phyloP scores from a whole-genome alignment of 148 eudicot species.

The Fagopyrum homotropicum region DNA sequence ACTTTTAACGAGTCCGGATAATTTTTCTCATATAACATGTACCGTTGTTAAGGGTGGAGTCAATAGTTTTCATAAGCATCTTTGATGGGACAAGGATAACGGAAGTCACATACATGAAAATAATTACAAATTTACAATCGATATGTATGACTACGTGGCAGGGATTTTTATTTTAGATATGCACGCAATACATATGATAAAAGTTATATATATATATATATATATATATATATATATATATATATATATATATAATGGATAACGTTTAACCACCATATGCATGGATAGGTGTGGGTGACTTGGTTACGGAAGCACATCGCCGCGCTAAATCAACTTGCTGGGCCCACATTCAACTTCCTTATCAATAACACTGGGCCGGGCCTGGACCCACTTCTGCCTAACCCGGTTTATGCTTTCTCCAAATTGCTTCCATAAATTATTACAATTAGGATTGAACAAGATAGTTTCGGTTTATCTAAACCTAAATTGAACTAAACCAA shows the following conservation, averaged over 20 bases:
- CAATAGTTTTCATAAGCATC: too few relatives aligned
- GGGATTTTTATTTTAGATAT: background rate
- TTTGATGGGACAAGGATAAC: constrained; percentile 9
- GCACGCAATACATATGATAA: background rate
- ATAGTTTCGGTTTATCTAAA: too few relatives aligned
- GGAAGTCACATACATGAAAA: background rate
- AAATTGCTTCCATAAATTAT: background rate
- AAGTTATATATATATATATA: background rate
- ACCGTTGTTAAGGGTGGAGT: too few relatives aligned
- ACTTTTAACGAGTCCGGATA: too few relatives aligned
- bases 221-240: too few relatives aligned
- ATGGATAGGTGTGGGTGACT: too few relatives aligned
- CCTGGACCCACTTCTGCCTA: constrained; percentile 8
- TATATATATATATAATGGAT: background rate
- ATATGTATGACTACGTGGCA: constrained; percentile 10
- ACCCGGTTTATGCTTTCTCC: background rate
- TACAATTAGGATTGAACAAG: background rate
- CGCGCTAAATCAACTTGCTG: background rate
- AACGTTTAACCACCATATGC: background rate
- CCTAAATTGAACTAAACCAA: too few relatives aligned
- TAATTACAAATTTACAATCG: background rate
- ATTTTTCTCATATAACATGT: too few relatives aligned
- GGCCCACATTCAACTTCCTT: background rate
- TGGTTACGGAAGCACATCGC: background rate
- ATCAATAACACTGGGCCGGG: background rate